phyloP scores from a whole-genome alignment of 2,329 filamentous ascomycete genomes.

The Botrytis paeoniae region DNA sequence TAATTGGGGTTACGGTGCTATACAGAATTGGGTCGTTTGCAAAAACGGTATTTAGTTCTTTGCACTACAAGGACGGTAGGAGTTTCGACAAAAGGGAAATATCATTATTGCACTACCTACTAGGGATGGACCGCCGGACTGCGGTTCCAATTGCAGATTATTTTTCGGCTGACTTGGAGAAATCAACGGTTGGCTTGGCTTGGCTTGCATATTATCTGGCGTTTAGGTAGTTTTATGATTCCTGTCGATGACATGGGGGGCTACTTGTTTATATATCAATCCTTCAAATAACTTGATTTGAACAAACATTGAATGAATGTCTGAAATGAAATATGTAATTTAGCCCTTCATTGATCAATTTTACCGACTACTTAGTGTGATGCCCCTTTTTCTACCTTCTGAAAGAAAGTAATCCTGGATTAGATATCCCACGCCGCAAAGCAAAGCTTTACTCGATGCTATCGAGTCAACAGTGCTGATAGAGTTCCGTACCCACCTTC shows the following conservation, averaged over 20 bases:
- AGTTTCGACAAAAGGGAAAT: slow-evolving; percentile 18
- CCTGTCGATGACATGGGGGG: neutral
- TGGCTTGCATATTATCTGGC: neutral
- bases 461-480: slow-evolving; percentile 14
- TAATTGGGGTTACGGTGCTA: neutral
- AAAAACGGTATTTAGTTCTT: slow-evolving; percentile 13
- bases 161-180: slow-evolving; percentile 2
- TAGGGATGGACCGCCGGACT: slow-evolving; percentile 8
- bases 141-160: neutral
- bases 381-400: neutral
- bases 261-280: neutral
- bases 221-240: slow-evolving; percentile 6
- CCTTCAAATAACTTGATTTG: neutral
- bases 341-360: neutral
- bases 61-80: slow-evolving; percentile 3
- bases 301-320: neutral
- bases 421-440: neutral
- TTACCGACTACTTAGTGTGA: neutral
- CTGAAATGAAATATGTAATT: neutral
- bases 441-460: slow-evolving; percentile 12
- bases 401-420: neutral
- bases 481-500: slow-evolving; percentile 4
- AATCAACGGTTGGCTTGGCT: slow-evolving; percentile 8
- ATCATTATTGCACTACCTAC: slow-evolving; percentile 7
- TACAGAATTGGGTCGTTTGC: slow-evolving; percentile 15